Conservation (phyloP, 2,329 filamentous ascomycete genomes). For the Fusarium buxicola region DNA sequence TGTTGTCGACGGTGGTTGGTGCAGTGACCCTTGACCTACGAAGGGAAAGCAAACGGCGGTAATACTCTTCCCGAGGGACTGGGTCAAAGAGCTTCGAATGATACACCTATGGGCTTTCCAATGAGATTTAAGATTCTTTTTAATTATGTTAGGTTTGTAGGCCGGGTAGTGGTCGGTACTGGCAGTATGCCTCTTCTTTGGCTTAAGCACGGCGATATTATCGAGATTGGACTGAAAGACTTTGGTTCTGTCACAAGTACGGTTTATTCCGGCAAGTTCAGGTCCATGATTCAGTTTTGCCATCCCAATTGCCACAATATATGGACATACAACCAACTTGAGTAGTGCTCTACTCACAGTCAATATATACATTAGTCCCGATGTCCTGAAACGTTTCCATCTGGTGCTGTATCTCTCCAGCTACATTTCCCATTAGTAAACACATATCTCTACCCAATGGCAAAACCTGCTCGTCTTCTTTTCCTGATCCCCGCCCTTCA, state of each 20-base stretch:
- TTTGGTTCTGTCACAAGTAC: not conserved
- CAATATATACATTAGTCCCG: conserved; percentile 14
- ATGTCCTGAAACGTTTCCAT: conserved; percentile 18
- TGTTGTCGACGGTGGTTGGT: conserved; percentile 51
- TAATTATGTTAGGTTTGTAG: too few relatives aligned
- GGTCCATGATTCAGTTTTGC: too few relatives aligned
- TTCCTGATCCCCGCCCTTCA: conserved; percentile 14
- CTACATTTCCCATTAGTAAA: conserved; percentile 11
- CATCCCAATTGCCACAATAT: too few relatives aligned
- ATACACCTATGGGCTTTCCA: too few relatives aligned
- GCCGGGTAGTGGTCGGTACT: not conserved
- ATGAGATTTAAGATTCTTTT: not conserved
- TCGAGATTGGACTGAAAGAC: not conserved
- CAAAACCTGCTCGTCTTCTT: conserved; percentile 16
- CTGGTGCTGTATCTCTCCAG: conserved; percentile 8
- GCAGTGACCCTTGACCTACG: conserved; percentile 29
- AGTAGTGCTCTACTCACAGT: not conserved
- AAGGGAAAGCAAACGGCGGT: too few relatives aligned
- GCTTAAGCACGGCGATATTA: not conserved
- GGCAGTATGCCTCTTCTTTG: not conserved
- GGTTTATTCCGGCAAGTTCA: too few relatives aligned
- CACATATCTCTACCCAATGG: conserved; percentile 28
- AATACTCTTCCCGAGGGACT: too few relatives aligned
- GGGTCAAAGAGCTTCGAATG: too few relatives aligned
- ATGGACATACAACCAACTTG: too few relatives aligned